These are phyloP conservation scores for Curvularia sp. DNA, from an alignment of 2,329 filamentous ascomycete genomes.

Conservation along the genomic window DNA sequence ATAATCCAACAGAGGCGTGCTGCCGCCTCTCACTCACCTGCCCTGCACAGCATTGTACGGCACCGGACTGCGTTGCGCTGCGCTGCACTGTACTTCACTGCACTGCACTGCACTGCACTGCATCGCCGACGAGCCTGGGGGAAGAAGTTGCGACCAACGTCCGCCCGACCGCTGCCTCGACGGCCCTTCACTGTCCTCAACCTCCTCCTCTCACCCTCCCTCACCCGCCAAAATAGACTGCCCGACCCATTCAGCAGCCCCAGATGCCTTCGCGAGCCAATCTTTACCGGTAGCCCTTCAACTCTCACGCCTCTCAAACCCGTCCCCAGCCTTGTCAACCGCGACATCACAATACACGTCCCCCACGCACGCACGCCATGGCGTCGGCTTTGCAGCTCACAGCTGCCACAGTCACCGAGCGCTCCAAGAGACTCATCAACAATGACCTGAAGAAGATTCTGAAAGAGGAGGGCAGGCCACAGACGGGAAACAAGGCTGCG, in stretches of 20 bases:
- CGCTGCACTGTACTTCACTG: background rate
- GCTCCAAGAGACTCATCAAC: constrained; percentile 65
- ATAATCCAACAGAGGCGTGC: constrained; percentile 8
- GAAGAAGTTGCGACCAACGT: constrained; percentile 33
- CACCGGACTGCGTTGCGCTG: background rate
- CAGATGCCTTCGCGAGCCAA: constrained; percentile 22
- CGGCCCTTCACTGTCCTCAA: constrained; percentile 14
- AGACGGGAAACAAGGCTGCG: constrained; percentile 83
- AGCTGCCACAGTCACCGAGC: constrained; percentile 49
- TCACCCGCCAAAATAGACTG: constrained; percentile 11
- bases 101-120: constrained; percentile 7
- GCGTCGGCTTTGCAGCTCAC: constrained; percentile 53
- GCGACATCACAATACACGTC: background rate
- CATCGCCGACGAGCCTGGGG: constrained; percentile 9
- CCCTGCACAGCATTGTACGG: background rate
- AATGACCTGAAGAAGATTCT: constrained; percentile 79
- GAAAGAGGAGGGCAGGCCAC: constrained; percentile 70
- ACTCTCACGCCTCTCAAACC: constrained; percentile 7
- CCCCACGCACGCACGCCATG: constrained; percentile 31
- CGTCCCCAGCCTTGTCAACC: constrained; percentile 11
- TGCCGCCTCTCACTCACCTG: background rate
- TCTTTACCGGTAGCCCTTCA: constrained; percentile 25
- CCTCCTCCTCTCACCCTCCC: constrained; percentile 19
- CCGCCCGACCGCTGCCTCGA: constrained; percentile 20
- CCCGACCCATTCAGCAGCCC: constrained; percentile 2